A percentile compares a stretch with the other conserved stretches of the same genome.
phyloP scores from a whole-genome alignment of 371 early-diverging fungal species.

The Mucor indicus region DNA sequence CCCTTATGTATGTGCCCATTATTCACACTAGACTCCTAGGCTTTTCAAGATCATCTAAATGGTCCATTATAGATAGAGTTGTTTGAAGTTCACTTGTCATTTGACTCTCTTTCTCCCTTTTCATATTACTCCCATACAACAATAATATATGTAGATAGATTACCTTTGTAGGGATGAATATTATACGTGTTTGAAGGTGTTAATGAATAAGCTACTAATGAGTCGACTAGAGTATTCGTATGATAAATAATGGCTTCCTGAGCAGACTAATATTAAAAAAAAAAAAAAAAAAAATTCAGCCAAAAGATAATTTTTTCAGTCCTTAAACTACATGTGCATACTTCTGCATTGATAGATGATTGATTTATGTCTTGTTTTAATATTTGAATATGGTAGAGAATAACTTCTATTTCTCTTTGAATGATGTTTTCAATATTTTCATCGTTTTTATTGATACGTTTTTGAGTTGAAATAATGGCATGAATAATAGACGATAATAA shows the following conservation, averaged over 20 bases:
- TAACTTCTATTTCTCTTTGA: slow-evolving; percentile 12
- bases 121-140: not conserved
- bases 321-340: not conserved
- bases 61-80: too few species aligned
- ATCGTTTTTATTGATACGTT: slow-evolving; percentile 8
- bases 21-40: too few species aligned
- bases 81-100: not conserved
- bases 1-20: too few species aligned
- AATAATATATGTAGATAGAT: slow-evolving; percentile 1
- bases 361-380: slow-evolving; percentile 9
- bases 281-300: not conserved
- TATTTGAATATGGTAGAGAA: slow-evolving; percentile 16
- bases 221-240: slow-evolving; percentile 3
- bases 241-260: slow-evolving; percentile 17
- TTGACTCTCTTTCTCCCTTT: not conserved
- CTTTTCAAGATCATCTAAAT: too few species aligned
- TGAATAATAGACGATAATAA: slow-evolving; percentile 10
- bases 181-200: slow-evolving; percentile 6
- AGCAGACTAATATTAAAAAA: slow-evolving; percentile 1
- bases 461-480: slow-evolving; percentile 12
- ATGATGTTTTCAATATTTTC: slow-evolving; percentile 15
- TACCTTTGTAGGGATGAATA: slow-evolving; percentile 17
- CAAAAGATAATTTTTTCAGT: not conserved
- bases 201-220: slow-evolving; percentile 8
- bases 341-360: not conserved